A percentile compares a stretch with the other conserved stretches of the same genome.
phyloP scores from a whole-genome alignment of 1,284 basidiomycete species.

The Vanrija pseudolonga region DNA sequence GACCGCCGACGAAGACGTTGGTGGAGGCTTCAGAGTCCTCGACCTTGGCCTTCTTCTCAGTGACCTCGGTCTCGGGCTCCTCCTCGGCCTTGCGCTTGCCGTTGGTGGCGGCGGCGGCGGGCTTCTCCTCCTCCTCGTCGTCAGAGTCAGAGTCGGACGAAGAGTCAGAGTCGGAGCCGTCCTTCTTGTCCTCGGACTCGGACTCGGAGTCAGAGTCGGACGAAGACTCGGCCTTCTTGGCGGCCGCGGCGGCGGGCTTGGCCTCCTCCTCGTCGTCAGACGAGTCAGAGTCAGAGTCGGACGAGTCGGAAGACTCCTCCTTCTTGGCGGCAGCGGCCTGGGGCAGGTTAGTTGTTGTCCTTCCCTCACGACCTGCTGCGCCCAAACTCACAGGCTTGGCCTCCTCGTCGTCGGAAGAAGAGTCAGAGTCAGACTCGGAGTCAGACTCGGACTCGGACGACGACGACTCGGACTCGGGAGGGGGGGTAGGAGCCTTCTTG shows the following conservation, averaged over 20 bases:
- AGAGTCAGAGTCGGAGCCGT: conserved; percentile 8
- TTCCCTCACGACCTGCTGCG: too few relatives aligned
- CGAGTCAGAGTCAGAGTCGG: conserved; percentile 7
- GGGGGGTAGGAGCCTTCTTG: conserved; percentile 48
- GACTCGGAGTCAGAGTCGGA: conserved; percentile 20
- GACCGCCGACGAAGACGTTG: conserved; percentile 85
- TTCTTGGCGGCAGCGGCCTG: conserved; percentile 7
- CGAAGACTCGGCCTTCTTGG: conserved; percentile 27
- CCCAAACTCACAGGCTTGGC: conserved; percentile 13
- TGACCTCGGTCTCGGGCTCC: conserved; percentile 54
- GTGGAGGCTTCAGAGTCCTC: conserved; percentile 59
- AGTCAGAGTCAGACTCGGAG: conserved; percentile 20
- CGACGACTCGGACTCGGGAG: conserved; percentile 17
- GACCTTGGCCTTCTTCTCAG: conserved; percentile 76
- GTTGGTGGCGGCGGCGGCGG: conserved; percentile 40
- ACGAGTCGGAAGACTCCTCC: not conserved
- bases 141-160: conserved; percentile 20
- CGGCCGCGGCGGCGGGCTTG: conserved; percentile 7
- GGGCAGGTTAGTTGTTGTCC: too few relatives aligned
- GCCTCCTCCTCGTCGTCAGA: conserved; percentile 26
- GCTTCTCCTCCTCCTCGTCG: conserved; percentile 41
- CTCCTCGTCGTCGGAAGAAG: conserved; percentile 11
- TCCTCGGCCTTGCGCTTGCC: conserved; percentile 51
- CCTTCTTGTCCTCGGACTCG: conserved; percentile 14
- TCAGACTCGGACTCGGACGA: conserved; percentile 29